Evolutionary conservation across 2,329 filamentous ascomycete genomes (phyloP).

Genomic region (Juglanconis juglandina): DNA sequence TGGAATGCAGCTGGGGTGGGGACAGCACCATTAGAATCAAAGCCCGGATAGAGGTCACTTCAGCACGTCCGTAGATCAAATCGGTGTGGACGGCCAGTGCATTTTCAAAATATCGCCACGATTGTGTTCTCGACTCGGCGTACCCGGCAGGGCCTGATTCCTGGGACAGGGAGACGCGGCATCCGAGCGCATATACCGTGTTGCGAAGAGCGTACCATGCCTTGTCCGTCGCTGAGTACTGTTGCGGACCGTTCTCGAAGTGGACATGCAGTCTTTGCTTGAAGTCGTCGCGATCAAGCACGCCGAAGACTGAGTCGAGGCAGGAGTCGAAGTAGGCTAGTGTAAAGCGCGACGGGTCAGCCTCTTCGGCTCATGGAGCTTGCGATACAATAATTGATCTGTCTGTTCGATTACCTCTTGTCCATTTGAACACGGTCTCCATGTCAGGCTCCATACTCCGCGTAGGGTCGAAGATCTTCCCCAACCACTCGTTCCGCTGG

Average conservation of each 20-base stretch:
- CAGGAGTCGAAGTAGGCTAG: background rate
- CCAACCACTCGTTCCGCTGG: background rate
- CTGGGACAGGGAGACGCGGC: background rate
- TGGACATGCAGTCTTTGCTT: background rate
- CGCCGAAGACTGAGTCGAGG: background rate
- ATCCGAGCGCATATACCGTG: conserved; percentile 1
- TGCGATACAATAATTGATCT: too few species aligned
- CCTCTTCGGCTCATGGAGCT: too few species aligned
- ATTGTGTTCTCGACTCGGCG: conserved; percentile 1
- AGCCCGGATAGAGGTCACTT: background rate
- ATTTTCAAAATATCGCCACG: conserved; percentile 8
- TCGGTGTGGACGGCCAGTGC: background rate
- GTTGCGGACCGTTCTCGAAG: background rate
- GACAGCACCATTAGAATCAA: conserved; percentile 4
- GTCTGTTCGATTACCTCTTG: background rate
- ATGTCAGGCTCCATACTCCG: background rate
- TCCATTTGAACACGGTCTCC: background rate
- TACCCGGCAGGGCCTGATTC: conserved; percentile 1
- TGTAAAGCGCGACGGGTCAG: background rate
- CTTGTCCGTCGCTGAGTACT: background rate
- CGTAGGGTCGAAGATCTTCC: background rate
- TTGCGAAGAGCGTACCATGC: conserved; percentile 9
- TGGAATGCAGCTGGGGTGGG: too few species aligned
- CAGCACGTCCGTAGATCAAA: background rate
- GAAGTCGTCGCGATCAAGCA: background rate